Conservation (phyloP, 106 monocot species). For the Allium sativum region DNA sequence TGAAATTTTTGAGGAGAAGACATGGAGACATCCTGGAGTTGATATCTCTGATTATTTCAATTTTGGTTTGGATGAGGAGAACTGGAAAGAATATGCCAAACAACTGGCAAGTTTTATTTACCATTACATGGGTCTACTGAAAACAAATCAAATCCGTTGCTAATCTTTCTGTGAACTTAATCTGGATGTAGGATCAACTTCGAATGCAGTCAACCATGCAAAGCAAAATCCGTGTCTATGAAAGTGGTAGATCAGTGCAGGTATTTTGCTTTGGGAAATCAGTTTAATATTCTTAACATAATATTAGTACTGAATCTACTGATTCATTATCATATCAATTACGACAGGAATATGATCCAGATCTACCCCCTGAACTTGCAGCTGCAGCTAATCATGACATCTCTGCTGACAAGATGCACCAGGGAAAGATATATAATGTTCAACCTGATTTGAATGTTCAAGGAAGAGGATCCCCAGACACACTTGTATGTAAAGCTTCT, state of each 20-base stretch:
- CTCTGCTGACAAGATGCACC: conserved; percentile 30
- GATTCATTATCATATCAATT: too few relatives aligned
- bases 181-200: conserved; percentile 48
- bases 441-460: conserved; percentile 43
- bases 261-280: conserved; percentile 12
- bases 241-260: conserved; percentile 80
- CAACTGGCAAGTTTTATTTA: conserved; percentile 42
- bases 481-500: conserved; percentile 33
- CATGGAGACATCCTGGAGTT: conserved; percentile 69
- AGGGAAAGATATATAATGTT: conserved; percentile 34
- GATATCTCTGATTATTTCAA: conserved; percentile 86
- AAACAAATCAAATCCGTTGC: neutral
- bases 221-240: conserved; percentile 86
- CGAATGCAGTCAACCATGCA: conserved; percentile 92
- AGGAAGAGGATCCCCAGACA: conserved; percentile 26
- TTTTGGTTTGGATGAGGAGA: conserved; percentile 73
- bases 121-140: neutral
- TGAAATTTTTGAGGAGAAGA: conserved; percentile 80
- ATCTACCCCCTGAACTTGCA: conserved; percentile 91
- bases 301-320: too few relatives aligned
- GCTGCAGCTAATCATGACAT: conserved; percentile 71
- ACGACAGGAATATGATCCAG: conserved; percentile 76
- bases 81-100: conserved; percentile 76
- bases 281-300: too few relatives aligned
- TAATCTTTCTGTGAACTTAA: neutral